Conservation (phyloP, 306 rosid species). For the Ziziphus jujuba region DNA sequence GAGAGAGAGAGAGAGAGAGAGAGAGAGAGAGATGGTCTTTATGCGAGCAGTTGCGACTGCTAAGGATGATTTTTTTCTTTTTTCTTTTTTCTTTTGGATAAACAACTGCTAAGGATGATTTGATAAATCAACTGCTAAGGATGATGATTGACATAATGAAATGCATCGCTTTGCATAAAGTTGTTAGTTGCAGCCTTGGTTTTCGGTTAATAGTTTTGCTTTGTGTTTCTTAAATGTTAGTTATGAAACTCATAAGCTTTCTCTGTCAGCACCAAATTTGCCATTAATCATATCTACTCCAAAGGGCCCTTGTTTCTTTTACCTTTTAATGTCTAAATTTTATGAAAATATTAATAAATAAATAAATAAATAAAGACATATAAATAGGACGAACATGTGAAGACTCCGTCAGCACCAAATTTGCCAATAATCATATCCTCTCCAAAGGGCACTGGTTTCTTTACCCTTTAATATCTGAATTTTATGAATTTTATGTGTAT, state of each 20-base stretch:
- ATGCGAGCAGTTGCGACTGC: conserved; percentile 54
- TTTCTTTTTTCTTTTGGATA: too few relatives aligned
- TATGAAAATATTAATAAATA: too few relatives aligned
- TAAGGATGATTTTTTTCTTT: background rate
- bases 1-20: too few relatives aligned
- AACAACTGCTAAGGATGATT: too few relatives aligned
- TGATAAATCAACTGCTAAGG: conserved; percentile 32
- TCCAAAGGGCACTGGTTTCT: conserved; percentile 5
- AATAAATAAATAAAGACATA: too few relatives aligned
- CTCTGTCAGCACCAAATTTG: conserved; percentile 39
- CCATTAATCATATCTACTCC: conserved; percentile 17
- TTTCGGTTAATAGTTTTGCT: conserved; percentile 24
- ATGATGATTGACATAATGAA: conserved; percentile 11
- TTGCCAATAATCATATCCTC: conserved; percentile 18
- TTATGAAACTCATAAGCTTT: conserved; percentile 8
- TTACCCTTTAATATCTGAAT: conserved; percentile 7
- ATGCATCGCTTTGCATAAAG: conserved; percentile 37
- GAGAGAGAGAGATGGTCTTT: conserved; percentile 31
- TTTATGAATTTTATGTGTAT: too few relatives aligned
- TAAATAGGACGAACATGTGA: too few relatives aligned
- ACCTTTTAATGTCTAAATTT: conserved; percentile 7
- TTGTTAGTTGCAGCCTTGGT: conserved; percentile 32
- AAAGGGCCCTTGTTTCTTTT: conserved; percentile 2
- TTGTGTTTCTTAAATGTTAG: conserved; percentile 8
- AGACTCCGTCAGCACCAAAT: conserved; percentile 41